phyloP scores from a whole-genome alignment of 164 flowering plant genomes.

The Annona cherimola region DNA sequence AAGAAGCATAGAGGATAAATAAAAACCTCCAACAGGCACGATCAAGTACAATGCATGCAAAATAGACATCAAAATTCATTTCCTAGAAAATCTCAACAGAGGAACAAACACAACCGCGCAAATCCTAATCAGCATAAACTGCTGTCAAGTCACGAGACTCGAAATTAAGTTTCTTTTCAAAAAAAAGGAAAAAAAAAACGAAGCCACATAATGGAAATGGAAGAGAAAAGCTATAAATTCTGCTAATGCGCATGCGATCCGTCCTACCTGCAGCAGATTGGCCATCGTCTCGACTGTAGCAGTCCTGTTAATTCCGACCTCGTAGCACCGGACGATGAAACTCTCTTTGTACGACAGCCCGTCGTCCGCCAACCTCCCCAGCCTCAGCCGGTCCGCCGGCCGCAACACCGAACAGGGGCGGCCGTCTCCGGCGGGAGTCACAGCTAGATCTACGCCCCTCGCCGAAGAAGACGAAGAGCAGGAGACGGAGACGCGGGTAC shows the following conservation, averaged over 20 bases:
- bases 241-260: background rate
- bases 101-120: no score
- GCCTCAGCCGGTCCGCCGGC: conserved; percentile 65
- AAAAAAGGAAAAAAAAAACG: no score
- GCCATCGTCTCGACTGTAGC: conserved; percentile 96
- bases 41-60: no score
- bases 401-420: conserved; percentile 5
- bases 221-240: background rate
- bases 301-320: conserved; percentile 90
- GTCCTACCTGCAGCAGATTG: conserved; percentile 83
- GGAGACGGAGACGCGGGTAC: background rate
- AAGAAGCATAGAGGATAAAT: no score
- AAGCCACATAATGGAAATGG: no score
- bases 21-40: no score
- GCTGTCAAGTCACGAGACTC: no score
- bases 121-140: no score
- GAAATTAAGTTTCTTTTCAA: no score
- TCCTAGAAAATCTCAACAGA: no score
- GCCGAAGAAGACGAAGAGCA: conserved; percentile 1
- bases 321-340: conserved; percentile 82
- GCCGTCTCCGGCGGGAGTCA: background rate
- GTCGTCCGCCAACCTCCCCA: conserved; percentile 68
- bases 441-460: background rate
- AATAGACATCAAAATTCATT: no score
- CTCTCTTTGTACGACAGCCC: conserved; percentile 84